These are phyloP conservation scores for Cladosporium oxysporum DNA, from an alignment of 2,329 filamentous ascomycete species.

Conservation along the genomic window DNA sequence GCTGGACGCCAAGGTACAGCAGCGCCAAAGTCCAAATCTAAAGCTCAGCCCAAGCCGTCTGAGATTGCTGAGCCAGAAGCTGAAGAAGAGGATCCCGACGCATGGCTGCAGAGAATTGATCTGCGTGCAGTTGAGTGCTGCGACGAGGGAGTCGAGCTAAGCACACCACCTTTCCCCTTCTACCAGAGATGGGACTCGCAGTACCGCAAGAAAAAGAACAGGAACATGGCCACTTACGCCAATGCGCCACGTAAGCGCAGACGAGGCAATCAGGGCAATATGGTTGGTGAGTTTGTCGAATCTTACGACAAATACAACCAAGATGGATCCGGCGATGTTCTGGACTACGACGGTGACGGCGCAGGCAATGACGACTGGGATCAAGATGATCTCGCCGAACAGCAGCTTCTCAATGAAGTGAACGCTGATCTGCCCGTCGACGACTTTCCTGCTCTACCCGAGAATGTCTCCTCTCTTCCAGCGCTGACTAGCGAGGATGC, in stretches of 20 bases:
- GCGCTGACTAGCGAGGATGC: conserved; percentile 52
- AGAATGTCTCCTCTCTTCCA: conserved; percentile 49
- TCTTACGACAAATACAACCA: conserved; percentile 42
- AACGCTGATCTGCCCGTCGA: conserved; percentile 40
- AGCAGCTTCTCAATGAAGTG: conserved; percentile 34
- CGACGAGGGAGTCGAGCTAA: conserved; percentile 67
- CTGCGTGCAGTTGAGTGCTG: conserved; percentile 83
- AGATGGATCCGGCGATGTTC: conserved; percentile 34
- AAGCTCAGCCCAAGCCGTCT: conserved; percentile 18
- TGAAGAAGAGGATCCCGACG: conserved; percentile 26
- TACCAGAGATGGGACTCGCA: conserved; percentile 80
- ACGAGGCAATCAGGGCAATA: conserved; percentile 53
- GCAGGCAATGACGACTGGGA: conserved; percentile 33
- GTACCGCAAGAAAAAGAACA: conserved; percentile 45
- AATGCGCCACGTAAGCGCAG: conserved; percentile 45
- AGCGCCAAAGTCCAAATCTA: conserved; percentile 1
- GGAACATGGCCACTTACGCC: conserved; percentile 36
- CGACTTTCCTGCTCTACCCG: conserved; percentile 57
- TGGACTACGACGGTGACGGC: conserved; percentile 48
- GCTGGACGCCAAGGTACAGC: conserved; percentile 21
- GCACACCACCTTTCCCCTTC: conserved; percentile 84
- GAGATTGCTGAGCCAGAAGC: conserved; percentile 24
- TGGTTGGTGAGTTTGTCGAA: conserved; percentile 47
- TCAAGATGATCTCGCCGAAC: conserved; percentile 32
- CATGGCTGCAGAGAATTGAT: conserved; percentile 72